Evolutionary conservation across 805 yeast genomes (phyloP).

Genomic region (Millerago galiae): DNA sequence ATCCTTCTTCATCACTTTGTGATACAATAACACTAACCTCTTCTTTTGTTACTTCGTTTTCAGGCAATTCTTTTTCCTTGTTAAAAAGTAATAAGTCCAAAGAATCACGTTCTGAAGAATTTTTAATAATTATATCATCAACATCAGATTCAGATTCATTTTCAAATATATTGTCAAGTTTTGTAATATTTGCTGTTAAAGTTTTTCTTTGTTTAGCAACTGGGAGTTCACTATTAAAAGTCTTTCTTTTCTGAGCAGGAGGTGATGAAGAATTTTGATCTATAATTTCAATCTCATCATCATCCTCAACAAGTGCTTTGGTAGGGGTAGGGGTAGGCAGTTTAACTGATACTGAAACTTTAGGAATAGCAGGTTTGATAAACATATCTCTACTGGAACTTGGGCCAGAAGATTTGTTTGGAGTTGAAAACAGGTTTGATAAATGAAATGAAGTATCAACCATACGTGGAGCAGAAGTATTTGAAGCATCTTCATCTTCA

Average conservation of each 20-base stretch:
- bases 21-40: neutral
- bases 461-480: no score
- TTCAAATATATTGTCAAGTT: neutral
- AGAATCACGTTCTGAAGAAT: no score
- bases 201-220: neutral
- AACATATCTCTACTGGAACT: neutral
- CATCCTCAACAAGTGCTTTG: constrained; percentile 6
- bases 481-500: constrained; percentile 1
- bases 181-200: neutral
- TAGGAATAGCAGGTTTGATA: neutral
- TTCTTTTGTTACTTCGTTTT: neutral
- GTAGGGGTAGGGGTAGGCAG: neutral
- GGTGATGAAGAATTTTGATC: constrained; percentile 2
- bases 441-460: neutral
- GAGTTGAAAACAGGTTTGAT: constrained; percentile 6
- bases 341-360: no score
- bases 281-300: constrained; percentile 3
- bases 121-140: no score
- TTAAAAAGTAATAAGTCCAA: no score
- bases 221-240: neutral
- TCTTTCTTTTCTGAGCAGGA: neutral
- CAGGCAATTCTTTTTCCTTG: neutral
- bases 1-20: neutral
- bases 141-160: neutral
- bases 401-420: neutral